phyloP scores from a whole-genome alignment of 345 rosid genomes.

The Euphorbia tirucalli region DNA sequence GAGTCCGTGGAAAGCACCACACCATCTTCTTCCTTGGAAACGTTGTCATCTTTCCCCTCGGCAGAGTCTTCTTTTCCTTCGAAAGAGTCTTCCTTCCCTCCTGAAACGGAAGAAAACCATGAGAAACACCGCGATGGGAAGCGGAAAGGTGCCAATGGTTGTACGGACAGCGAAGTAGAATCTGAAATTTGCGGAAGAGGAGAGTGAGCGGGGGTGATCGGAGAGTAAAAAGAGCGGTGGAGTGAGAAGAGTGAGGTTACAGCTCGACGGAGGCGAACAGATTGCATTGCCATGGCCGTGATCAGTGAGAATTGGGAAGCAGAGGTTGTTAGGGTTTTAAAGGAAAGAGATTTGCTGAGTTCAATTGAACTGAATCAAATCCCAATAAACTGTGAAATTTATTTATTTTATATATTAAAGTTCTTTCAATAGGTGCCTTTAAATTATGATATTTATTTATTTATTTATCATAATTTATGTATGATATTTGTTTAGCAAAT shows the following conservation, averaged over 20 bases:
- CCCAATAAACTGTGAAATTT: too few species aligned
- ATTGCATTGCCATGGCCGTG: conserved; percentile 38
- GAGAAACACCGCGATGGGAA: conserved; percentile 15
- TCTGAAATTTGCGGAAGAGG: background rate
- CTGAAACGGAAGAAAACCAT: conserved; percentile 1
- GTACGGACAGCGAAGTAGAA: background rate
- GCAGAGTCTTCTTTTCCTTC: too few species aligned
- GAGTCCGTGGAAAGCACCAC: too few species aligned
- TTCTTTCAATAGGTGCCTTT: too few species aligned
- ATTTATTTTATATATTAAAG: too few species aligned
- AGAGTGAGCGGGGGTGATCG: background rate
- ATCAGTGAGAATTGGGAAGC: background rate
- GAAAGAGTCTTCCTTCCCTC: too few species aligned
- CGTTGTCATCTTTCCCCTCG: conserved; percentile 25
- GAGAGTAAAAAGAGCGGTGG: conserved; percentile 30
- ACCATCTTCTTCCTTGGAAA: conserved; percentile 45
- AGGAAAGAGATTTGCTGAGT: background rate
- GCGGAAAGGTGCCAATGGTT: background rate
- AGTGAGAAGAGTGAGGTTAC: conserved; percentile 29
- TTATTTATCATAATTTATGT: too few species aligned
- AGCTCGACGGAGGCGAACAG: conserved; percentile 64
- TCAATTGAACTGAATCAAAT: too few species aligned
- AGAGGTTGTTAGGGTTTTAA: background rate
- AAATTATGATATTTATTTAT: too few species aligned
- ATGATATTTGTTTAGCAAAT: too few species aligned